A percentile compares a stretch with the other conserved stretches of the same genome.
phyloP scores from a whole-genome alignment of 805 yeast genomes.

The Ogataea methanolica region DNA sequence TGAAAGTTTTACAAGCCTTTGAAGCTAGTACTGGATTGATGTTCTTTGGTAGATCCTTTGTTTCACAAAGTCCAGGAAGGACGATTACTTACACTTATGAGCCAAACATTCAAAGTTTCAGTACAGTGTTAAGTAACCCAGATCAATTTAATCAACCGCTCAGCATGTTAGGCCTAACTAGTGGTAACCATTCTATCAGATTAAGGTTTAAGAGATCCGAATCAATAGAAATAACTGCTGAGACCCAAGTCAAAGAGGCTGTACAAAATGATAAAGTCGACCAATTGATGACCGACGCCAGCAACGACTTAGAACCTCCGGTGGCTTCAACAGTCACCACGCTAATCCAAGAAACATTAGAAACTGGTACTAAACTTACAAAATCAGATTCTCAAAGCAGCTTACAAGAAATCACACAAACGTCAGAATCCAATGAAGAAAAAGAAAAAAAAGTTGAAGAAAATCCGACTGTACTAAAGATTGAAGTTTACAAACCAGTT shows the following conservation, averaged over 20 bases:
- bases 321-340: too few relatives aligned
- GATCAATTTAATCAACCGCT: slow-evolving; percentile 19
- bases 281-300: neutral
- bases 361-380: too few relatives aligned
- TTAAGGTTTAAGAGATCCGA: slow-evolving; percentile 17
- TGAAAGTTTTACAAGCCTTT: slow-evolving; percentile 13
- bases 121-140: slow-evolving; percentile 11
- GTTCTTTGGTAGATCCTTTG: slow-evolving; percentile 6
- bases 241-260: neutral
- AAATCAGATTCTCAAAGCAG: too few relatives aligned
- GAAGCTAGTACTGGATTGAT: slow-evolving; percentile 7
- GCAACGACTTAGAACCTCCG: too few relatives aligned
- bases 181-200: slow-evolving; percentile 26
- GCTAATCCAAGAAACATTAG: too few relatives aligned
- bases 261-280: neutral
- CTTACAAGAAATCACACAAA: too few relatives aligned
- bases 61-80: neutral
- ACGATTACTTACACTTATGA: slow-evolving; percentile 5
- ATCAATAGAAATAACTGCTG: neutral
- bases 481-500: slow-evolving; percentile 17
- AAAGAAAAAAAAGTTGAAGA: too few relatives aligned
- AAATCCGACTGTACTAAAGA: neutral
- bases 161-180: slow-evolving; percentile 20
- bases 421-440: too few relatives aligned
- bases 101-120: slow-evolving; percentile 24